Base-by-base conservation (phyloP, 2,329 filamentous ascomycete genomes). In the Fusarium anguioides region DNA sequence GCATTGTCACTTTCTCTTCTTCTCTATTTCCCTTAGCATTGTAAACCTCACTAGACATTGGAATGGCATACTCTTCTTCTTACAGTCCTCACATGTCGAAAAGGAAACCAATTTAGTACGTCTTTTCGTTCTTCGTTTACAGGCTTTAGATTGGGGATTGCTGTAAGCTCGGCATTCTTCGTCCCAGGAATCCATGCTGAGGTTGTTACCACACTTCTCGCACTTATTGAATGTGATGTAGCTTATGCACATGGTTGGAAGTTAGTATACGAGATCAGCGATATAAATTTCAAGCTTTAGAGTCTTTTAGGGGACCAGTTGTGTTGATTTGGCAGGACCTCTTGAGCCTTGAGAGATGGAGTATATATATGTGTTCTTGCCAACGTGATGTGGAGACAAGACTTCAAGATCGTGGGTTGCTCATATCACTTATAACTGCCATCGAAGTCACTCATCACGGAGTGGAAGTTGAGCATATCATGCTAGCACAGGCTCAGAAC, bases 201-300 rank as follows among this genome's bases (percentile, higher is more conserved):
- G 8, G 6, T 31, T 49, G 5, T 58, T 21, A 14, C 8, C 36
- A 31, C 64, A 67, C 5, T 37, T 36, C 6, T 21, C 29, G 15
- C 64, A 67, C 1, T 26, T n/a, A 9, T 40, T 31, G 23, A 27
- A 36, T 5, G 17, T 52, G 20, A 26, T 26, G 11, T 46, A 35
- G 47, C 55, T 33, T 5, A 23, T 27, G 26, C 64, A 67, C 64
- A 68, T 67, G 12, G 15, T n/a, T 21, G 14, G 14, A 4, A 40
- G 23, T 15, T 21, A 27, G 27, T 21, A 29, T 29, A 18, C 10
- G 17, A 18, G 9, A 15, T 5, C 10, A 31, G 27, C 14, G 5
- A 7, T 12, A 14, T 31, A 14, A 6, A 31, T 31, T 31, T 12
- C 11, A 8, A 12, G 7, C 10, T n/a, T 15, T 5, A 7, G 23